These are phyloP conservation scores for Terfezia claveryi DNA, from an alignment of 495 filamentous ascomycete species.

Conservation along the genomic window DNA sequence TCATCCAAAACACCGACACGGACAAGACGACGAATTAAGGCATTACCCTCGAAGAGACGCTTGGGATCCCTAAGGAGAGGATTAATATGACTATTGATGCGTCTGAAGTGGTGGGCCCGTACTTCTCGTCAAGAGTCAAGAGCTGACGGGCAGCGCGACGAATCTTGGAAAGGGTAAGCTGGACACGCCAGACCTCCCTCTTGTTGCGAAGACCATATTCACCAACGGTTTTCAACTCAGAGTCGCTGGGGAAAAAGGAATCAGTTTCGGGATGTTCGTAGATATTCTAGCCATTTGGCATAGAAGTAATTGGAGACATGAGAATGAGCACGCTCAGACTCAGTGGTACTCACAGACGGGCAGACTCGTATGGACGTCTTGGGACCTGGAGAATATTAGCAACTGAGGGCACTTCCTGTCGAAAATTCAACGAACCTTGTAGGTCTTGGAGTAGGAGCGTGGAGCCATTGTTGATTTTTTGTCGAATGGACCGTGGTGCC, in stretches of 20 bases:
- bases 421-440: constrained; percentile 49
- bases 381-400: constrained; percentile 16
- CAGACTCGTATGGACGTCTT: constrained; percentile 75
- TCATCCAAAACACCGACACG: constrained; percentile 99
- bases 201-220: constrained; percentile 99
- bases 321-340: constrained; percentile 91
- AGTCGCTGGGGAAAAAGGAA: constrained; percentile 50
- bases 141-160: constrained; percentile 99
- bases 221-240: constrained; percentile 96
- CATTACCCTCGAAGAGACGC: constrained; percentile 99
- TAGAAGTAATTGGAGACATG: constrained; percentile 45
- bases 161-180: constrained; percentile 29
- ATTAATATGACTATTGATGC: no score
- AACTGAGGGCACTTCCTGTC: not conserved
- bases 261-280: constrained; percentile 4
- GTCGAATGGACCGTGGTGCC: not conserved
- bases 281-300: not conserved
- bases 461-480: constrained; percentile 8
- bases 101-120: not conserved
- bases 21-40: constrained; percentile 97
- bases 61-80: constrained; percentile 46
- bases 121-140: constrained; percentile 96
- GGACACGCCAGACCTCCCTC: constrained; percentile 99
- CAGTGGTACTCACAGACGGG: constrained; percentile 99
- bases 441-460: constrained; percentile 87